phyloP scores from a whole-genome alignment of 192 early-diverging fungal genomes.

The Geranomyces michiganensis region DNA sequence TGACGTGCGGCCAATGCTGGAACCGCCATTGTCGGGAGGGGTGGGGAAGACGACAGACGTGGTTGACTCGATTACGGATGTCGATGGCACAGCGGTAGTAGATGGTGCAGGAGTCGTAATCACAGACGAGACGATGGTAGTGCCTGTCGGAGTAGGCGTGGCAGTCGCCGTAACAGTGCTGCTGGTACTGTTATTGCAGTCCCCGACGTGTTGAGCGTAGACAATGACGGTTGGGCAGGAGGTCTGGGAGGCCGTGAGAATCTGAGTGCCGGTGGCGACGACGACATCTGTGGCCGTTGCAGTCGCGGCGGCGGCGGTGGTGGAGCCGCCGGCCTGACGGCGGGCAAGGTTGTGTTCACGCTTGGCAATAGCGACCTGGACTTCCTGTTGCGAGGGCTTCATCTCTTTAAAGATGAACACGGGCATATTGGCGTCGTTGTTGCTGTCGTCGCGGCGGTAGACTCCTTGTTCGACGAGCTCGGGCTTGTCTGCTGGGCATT shows the following conservation, averaged over 20 bases:
- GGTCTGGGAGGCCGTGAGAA: neutral
- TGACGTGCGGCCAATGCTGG: no score
- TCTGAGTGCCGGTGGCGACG: neutral
- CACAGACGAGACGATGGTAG: constrained; percentile 2
- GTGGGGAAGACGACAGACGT: neutral
- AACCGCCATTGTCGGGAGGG: constrained; percentile 2
- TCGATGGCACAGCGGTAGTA: neutral
- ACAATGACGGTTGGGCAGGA: constrained; percentile 12
- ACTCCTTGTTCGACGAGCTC: constrained; percentile 23
- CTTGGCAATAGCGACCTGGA: constrained; percentile 7
- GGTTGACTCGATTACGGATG: neutral
- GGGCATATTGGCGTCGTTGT: constrained; percentile 9
- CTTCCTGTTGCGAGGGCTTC: constrained; percentile 13
- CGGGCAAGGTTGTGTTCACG: constrained; percentile 7
- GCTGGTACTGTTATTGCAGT: constrained; percentile 4
- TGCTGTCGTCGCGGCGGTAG: constrained; percentile 1
- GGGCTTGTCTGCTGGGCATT: constrained; percentile 6
- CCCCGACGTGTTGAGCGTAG: constrained; percentile 10
- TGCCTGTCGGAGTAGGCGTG: constrained; percentile 14
- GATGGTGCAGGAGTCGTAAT: neutral
- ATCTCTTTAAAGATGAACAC: constrained; percentile 13
- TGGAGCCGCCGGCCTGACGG: constrained; percentile 2
- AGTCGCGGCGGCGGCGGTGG: no score
- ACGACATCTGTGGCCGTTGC: neutral
- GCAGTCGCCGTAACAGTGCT: neutral